Evolutionary conservation across 805 yeast species (phyloP).

Genomic region (Naumovozyma dairenensis): DNA sequence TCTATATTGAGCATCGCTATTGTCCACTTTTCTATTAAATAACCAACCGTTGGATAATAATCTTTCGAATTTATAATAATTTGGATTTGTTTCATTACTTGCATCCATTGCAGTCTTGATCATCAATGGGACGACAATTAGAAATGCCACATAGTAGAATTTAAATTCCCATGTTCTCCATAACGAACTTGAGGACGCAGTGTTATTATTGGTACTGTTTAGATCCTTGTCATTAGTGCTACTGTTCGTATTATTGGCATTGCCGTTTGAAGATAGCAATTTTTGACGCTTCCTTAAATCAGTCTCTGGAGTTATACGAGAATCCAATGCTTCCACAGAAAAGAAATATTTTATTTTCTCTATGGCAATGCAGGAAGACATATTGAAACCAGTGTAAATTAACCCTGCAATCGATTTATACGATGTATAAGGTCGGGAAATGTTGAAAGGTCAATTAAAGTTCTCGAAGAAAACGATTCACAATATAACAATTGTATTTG

Average conservation of each 20-base stretch:
- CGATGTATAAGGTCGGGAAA: too few relatives aligned
- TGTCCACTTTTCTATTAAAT: constrained; percentile 82
- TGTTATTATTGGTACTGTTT: background rate
- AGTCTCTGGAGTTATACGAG: constrained; percentile 18
- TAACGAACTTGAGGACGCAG: constrained; percentile 1
- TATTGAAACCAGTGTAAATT: background rate
- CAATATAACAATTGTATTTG: too few relatives aligned
- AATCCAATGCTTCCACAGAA: constrained; percentile 21
- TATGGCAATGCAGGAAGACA: background rate
- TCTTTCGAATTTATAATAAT: constrained; percentile 53
- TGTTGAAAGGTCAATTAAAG: too few relatives aligned
- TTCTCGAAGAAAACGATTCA: too few relatives aligned
- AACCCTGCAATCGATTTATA: too few relatives aligned
- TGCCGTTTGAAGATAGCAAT: constrained; percentile 1
- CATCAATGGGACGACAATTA: constrained; percentile 73
- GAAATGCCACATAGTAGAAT: constrained; percentile 53
- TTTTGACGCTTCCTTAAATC: constrained; percentile 10
- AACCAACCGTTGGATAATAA: constrained; percentile 78
- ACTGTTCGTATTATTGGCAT: background rate
- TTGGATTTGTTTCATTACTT: constrained; percentile 62
- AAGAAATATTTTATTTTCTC: constrained; percentile 14
- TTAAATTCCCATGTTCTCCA: constrained; percentile 76
- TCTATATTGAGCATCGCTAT: constrained; percentile 81
- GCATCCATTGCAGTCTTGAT: constrained; percentile 73
- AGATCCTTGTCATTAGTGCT: background rate